Evolutionary conservation across 2,329 filamentous ascomycete genomes (phyloP).

Genomic region (Apiospora hydei): DNA sequence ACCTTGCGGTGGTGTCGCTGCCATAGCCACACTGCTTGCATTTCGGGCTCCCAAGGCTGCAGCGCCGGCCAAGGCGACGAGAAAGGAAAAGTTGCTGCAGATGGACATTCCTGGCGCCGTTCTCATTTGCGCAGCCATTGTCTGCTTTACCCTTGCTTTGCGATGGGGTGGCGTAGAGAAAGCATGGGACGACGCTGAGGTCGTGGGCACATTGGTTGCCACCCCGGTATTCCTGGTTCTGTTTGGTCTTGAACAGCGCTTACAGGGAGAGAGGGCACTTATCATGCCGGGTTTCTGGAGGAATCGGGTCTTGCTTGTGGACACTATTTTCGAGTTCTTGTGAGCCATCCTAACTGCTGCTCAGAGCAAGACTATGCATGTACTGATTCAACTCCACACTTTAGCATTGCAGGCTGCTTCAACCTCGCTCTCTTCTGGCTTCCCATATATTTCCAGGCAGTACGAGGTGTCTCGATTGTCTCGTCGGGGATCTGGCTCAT

Average conservation of each 20-base stretch:
- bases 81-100: constrained; percentile 30
- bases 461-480: constrained; percentile 58
- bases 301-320: constrained; percentile 57
- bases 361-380: neutral
- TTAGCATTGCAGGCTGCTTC: constrained; percentile 36
- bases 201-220: constrained; percentile 60
- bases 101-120: constrained; percentile 57
- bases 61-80: constrained; percentile 22
- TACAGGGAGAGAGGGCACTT: constrained; percentile 56
- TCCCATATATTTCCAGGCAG: constrained; percentile 60
- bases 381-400: neutral
- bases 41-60: constrained; percentile 36
- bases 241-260: constrained; percentile 56
- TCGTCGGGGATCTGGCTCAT: constrained; percentile 61
- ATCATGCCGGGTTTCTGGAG: constrained; percentile 58
- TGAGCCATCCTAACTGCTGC: neutral
- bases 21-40: constrained; percentile 30
- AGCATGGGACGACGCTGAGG: constrained; percentile 55
- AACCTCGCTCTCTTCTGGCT: constrained; percentile 62
- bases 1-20: constrained; percentile 38
- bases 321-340: constrained; percentile 40
- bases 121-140: constrained; percentile 58
- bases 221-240: constrained; percentile 52
- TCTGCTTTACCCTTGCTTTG: constrained; percentile 62
- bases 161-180: constrained; percentile 63